Evolutionary conservation across 176 grass and related monocot species (phyloP), one percentile per base, ranked within the genome.

Genomic region (Carex parvula): DNA sequence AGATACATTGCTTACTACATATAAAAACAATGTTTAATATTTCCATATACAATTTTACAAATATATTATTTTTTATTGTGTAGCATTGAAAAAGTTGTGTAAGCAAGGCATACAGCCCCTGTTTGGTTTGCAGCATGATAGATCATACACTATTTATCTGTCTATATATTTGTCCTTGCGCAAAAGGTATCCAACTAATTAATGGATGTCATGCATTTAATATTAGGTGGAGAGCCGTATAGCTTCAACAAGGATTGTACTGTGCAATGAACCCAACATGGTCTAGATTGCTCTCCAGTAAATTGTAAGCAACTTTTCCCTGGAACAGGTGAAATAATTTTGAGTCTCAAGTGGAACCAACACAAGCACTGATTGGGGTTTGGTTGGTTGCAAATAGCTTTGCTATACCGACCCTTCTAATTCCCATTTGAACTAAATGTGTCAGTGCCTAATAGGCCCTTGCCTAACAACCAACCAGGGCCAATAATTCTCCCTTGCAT

Each of bases 401-500:
- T 83, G 44, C 39, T 44, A 66, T 83, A 83, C 81, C 81, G 13
- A 83, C 81, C 41, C 22, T 65, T 83, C n/a, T n/a, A n/a, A n/a
- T n/a, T n/a, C 81, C 80, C 18, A 83, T 66, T 50, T 65, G 60
- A 83, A 16, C 11, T 6, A 63, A 67, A 83, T 48, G 60, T 68
- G 81, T 33, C 41, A 83, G 62, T 83, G 9, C 41, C 61, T 67
- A 83, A 83, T 83, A 65, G 22, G 60, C 80, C 55, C 52, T 44
- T 83, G 60, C 6, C 57, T 81, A 81, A 81, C 79, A 81, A n/a
- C 59, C 59, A 81, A 64, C 79, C 44, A 66, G 7, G 73, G 7
- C 16, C 81, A 83, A 83, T 83, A 66, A 83, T 83, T 69, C 48
- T 69, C 62, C 60, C 81, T 83, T 83, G 81, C 81, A 83, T 83